These are phyloP conservation scores for Dissophora ornata DNA, from an alignment of 192 early-diverging fungal genomes.

Conservation along the genomic window DNA sequence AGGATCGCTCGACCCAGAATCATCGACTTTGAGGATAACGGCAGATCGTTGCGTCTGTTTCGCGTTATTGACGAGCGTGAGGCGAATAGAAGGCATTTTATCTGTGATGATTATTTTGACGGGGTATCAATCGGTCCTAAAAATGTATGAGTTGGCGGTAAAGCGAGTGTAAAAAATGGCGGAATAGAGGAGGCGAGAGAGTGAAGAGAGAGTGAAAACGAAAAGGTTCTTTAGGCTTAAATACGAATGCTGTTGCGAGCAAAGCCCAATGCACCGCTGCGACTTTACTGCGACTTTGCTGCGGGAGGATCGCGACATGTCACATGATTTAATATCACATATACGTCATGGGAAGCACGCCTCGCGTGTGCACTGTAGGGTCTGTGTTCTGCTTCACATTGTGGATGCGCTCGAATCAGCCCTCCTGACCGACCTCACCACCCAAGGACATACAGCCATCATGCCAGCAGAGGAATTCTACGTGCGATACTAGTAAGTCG, in stretches of 20 bases:
- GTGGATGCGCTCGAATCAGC: slow-evolving; percentile 1
- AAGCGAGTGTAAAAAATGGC: background rate
- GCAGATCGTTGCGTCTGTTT: slow-evolving; percentile 58
- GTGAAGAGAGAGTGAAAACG: too few species aligned
- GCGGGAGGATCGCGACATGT: slow-evolving; percentile 6
- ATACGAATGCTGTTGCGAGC: too few species aligned
- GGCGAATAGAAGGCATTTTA: slow-evolving; percentile 56
- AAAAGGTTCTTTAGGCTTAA: too few species aligned
- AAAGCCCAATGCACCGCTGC: too few species aligned
- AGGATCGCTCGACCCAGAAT: slow-evolving; percentile 12
- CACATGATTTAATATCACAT: slow-evolving; percentile 6
- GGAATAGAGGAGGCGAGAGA: background rate
- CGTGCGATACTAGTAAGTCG: slow-evolving; percentile 54
- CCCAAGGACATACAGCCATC: slow-evolving; percentile 6
- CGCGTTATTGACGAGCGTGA: slow-evolving; percentile 62
- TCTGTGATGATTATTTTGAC: background rate
- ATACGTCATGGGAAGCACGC: too few species aligned
- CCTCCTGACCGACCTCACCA: background rate
- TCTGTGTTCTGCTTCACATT: too few species aligned
- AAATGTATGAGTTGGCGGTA: too few species aligned
- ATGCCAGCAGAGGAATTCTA: slow-evolving; percentile 57
- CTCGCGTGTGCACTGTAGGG: too few species aligned
- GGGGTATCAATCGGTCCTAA: too few species aligned
- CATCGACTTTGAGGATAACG: slow-evolving; percentile 53
- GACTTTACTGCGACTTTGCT: too few species aligned